Percentiles rank a stretch among this genome's conserved stretches.
Evolutionary conservation across 2,329 filamentous ascomycete species (phyloP).

Genomic region (Zasmidium citrigriseum): DNA sequence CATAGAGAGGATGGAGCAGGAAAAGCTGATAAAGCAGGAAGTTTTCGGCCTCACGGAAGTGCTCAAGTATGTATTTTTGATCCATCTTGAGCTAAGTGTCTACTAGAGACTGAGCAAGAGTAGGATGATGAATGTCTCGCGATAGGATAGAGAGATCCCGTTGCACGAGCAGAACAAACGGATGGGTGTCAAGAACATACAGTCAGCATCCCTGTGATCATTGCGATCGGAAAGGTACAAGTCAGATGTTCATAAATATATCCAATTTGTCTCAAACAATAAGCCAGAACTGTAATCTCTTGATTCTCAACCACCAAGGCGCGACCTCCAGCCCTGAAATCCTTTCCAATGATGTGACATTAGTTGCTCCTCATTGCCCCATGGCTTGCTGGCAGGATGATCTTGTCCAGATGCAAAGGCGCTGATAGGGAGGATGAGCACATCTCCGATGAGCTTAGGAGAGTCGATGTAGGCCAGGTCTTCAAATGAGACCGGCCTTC

Average conservation of each 20-base stretch:
- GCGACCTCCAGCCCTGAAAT: neutral
- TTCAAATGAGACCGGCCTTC: neutral
- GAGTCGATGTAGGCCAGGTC: neutral
- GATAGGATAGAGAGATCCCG: conserved; percentile 15
- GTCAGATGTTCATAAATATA: no score
- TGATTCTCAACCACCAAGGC: neutral
- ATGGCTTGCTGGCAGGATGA: neutral
- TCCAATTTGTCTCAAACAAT: no score
- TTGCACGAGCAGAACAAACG: conserved; percentile 24
- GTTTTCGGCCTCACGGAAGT: conserved; percentile 30
- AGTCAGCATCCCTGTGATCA: no score
- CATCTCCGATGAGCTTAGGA: conserved; percentile 17
- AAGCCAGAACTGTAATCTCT: no score
- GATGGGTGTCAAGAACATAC: conserved; percentile 25
- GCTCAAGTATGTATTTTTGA: conserved; percentile 31
- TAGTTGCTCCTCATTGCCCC: conserved; percentile 1
- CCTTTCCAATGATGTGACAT: neutral
- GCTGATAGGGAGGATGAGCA: conserved; percentile 22
- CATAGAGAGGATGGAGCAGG: conserved; percentile 20
- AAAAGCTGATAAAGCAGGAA: conserved; percentile 23
- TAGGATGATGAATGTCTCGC: neutral
- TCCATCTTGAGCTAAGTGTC: conserved; percentile 26
- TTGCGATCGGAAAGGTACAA: no score
- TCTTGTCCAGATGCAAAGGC: conserved; percentile 15
- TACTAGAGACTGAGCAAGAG: neutral